A percentile compares a stretch with the other conserved stretches of the same genome.
Conservation (phyloP, 2,329 filamentous ascomycete genomes). For the Nigrospora sphaerica region DNA sequence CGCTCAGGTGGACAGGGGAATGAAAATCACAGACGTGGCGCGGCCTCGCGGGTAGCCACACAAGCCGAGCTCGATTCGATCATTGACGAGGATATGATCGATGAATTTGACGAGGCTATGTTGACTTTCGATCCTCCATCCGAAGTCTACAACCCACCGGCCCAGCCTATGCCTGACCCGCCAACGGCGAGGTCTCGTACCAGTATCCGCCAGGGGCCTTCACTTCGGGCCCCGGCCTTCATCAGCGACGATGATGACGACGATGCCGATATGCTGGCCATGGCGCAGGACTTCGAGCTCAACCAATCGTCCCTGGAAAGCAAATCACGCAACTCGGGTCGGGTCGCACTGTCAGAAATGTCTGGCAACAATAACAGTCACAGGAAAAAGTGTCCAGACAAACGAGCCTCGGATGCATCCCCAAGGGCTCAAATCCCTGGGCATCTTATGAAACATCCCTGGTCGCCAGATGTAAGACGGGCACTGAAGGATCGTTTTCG, state of each 20-base stretch:
- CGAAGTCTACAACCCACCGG: not conserved
- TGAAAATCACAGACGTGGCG: not conserved
- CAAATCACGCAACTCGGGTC: constrained; percentile 13
- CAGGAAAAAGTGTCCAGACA: constrained; percentile 23
- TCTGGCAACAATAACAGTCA: constrained; percentile 36
- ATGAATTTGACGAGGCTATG: constrained; percentile 6
- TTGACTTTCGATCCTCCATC: not conserved
- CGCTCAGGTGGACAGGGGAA: not conserved
- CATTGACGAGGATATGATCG: not conserved
- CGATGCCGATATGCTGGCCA: constrained; percentile 43
- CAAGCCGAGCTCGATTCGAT: not conserved
- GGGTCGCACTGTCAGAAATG: constrained; percentile 36
- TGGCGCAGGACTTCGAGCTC: constrained; percentile 43
- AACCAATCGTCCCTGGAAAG: constrained; percentile 26
- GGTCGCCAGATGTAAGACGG: constrained; percentile 78
- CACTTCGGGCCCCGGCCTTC: not conserved
- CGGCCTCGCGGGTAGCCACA: not conserved
- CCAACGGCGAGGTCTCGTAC: not conserved
- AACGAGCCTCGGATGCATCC: constrained; percentile 21
- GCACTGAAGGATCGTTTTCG: constrained; percentile 79
- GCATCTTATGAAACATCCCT: constrained; percentile 59
- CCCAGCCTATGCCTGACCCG: not conserved
- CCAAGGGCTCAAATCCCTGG: constrained; percentile 32
- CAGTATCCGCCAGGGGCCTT: constrained; percentile 2
- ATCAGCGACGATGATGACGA: constrained; percentile 36